A percentile compares a stretch with the other conserved stretches of the same genome.
phyloP scores from a whole-genome alignment of 1,139 yeast species.

The Candida glucosophila region DNA sequence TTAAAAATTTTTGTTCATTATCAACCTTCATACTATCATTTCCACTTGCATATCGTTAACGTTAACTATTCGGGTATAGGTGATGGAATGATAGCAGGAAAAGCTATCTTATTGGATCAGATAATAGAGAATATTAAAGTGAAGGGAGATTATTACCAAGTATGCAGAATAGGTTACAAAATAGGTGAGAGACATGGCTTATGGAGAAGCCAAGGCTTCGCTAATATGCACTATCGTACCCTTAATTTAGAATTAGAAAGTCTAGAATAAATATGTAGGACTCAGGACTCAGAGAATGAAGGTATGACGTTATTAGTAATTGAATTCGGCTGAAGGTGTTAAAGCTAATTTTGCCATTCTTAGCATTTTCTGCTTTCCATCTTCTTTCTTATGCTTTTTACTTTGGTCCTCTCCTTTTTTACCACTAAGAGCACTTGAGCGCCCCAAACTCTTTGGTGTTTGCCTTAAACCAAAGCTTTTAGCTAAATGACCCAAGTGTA shows the following conservation, averaged over 20 bases:
- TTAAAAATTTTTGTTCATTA: conserved; percentile 76
- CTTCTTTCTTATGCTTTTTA: conserved; percentile 42
- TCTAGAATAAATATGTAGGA: no score
- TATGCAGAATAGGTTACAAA: conserved; percentile 41
- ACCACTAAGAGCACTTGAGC: conserved; percentile 17
- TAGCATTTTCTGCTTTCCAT: conserved; percentile 64
- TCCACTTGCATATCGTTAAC: conserved; percentile 88
- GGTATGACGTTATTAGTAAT: conserved; percentile 26
- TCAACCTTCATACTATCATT: conserved; percentile 93
- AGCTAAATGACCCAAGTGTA: conserved; percentile 94
- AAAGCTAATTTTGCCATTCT: conserved; percentile 69
- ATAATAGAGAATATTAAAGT: conserved; percentile 61
- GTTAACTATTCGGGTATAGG: conserved; percentile 67
- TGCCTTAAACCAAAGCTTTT: conserved; percentile 92
- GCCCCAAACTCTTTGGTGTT: conserved; percentile 74
- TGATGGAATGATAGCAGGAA: conserved; percentile 65
- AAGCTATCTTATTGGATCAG: conserved; percentile 75
- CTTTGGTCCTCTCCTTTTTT: conserved; percentile 11
- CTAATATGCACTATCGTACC: conserved; percentile 7
- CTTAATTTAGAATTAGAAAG: not conserved
- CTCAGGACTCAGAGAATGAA: no score
- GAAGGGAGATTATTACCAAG: conserved; percentile 37
- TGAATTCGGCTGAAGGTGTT: conserved; percentile 63
- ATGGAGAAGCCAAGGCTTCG: conserved; percentile 40
- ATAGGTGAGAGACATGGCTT: conserved; percentile 75